These are phyloP conservation scores for Diplodia mutila DNA, from an alignment of 2,329 filamentous ascomycete species.

Conservation along the genomic window DNA sequence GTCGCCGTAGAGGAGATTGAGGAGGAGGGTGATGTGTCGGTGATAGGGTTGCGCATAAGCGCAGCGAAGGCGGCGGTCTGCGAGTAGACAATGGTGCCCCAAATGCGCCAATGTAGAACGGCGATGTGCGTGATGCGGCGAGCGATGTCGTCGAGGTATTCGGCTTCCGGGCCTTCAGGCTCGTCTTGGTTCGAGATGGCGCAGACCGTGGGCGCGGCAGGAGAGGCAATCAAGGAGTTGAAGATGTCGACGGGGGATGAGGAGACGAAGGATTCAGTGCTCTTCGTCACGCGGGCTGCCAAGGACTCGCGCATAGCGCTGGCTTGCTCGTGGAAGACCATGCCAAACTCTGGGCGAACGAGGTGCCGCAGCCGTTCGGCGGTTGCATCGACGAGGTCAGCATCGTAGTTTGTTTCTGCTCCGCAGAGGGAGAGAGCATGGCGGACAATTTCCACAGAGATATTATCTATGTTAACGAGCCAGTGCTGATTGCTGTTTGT, in stretches of 20 bases:
- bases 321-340: conserved; percentile 37
- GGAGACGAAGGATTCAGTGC: conserved; percentile 37
- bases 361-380: conserved; percentile 42
- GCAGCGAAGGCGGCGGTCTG: conserved; percentile 21
- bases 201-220: not conserved
- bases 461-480: conserved; percentile 46
- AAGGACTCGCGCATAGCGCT: conserved; percentile 36
- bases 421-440: conserved; percentile 44
- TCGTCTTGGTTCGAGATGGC: not conserved
- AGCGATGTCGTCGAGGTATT: conserved; percentile 66
- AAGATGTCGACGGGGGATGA: conserved; percentile 50
- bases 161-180: conserved; percentile 29
- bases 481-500: conserved; percentile 41
- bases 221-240: conserved; percentile 43
- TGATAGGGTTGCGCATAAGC: conserved; percentile 16
- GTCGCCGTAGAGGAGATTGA: not conserved
- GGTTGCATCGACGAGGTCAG: conserved; percentile 38
- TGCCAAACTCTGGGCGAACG: conserved; percentile 36
- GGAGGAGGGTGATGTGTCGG: not conserved
- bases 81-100: conserved; percentile 74
- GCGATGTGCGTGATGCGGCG: conserved; percentile 81
- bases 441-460: conserved; percentile 52
- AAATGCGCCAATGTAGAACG: conserved; percentile 87
- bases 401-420: conserved; percentile 34
- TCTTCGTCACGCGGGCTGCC: conserved; percentile 35